Evolutionary conservation across 148 eudicot species (phyloP), one percentile per base, ranked within the genome.

Genomic region (Vaccinium darrowii): DNA sequence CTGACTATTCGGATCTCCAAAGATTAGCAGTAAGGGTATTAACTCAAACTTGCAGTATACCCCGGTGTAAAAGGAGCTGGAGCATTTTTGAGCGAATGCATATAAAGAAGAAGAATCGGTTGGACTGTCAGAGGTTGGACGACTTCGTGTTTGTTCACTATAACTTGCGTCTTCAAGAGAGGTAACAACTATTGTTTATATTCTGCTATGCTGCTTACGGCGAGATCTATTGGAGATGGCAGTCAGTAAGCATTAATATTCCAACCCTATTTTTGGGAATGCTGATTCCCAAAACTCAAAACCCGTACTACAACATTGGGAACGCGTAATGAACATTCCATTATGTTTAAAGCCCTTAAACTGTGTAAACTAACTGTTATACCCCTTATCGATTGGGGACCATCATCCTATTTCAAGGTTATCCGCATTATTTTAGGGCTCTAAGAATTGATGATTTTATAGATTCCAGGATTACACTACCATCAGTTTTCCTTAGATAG

Each of bases 1-100:
- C 82, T 53, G 86, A 84, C 69, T 63, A 51, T 65, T 52, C 77
- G 9, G 86, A 84, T 76, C 73, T 84, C 82, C 82, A 78, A 84
- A 84, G 52, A 62, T 84, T 84, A 51, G 86, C 82, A 18, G 43
- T 65, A 13, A 78, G 82, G 76, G 43, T 84, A 21, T 36, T 84
- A 79, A 84, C 69, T 63, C 86, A 84, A 84, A 56, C 67, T 50
- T 78, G 82, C 69, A 67, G 65, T n/a, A 52, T 62, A 52, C 47
- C 19, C 47, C 57, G 67, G 54, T 78, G 82, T 51, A 62, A 67
- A 54, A 78, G 76, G 43, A 84, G 65, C 25, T 79, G 67, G 78
- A 79, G 81, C 56, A 79, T 79, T 60, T 50, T 84, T 78, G 82
- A 84, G 43, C 78, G 50, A n/a, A 67, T 84, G 30, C 86, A 84